These are phyloP conservation scores for Aphanomyces astaci DNA, from an alignment of 352 stramenopile genomes.

Conservation along the genomic window DNA sequence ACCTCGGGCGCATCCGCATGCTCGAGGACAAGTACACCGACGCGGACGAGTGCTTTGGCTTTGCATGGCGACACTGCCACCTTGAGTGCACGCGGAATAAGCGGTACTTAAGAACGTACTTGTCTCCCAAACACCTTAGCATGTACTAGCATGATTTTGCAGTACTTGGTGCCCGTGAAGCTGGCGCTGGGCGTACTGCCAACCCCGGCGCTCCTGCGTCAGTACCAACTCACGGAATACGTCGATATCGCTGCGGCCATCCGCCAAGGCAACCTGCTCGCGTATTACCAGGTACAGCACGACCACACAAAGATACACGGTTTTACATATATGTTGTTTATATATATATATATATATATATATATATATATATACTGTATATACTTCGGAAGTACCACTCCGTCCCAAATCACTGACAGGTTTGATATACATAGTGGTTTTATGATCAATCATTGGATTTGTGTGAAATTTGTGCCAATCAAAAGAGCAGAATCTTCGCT, in stretches of 20 bases:
- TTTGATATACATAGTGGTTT: too few relatives aligned
- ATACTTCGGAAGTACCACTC: too few relatives aligned
- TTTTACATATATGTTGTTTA: too few relatives aligned
- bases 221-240: slow-evolving; percentile 85
- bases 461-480: too few relatives aligned
- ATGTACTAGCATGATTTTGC: slow-evolving; percentile 79
- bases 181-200: slow-evolving; percentile 89
- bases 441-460: too few relatives aligned
- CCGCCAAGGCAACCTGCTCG: slow-evolving; percentile 83
- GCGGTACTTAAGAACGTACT: slow-evolving; percentile 24
- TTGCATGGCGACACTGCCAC: slow-evolving; percentile 90
- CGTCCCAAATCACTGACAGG: too few relatives aligned
- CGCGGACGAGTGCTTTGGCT: slow-evolving; percentile 90
- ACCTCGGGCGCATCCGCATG: slow-evolving; percentile 93
- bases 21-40: slow-evolving; percentile 95
- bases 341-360: too few relatives aligned
- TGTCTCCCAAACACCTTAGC: not conserved
- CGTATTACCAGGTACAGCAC: slow-evolving; percentile 79
- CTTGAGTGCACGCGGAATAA: slow-evolving; percentile 82
- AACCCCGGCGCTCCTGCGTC: slow-evolving; percentile 81
- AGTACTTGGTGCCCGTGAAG: slow-evolving; percentile 93
- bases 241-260: slow-evolving; percentile 86
- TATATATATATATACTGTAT: not conserved
- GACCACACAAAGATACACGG: too few relatives aligned
- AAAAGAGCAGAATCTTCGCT: too few relatives aligned